Percentiles rank a stretch among this genome's conserved stretches.
These are phyloP conservation scores for Coelastrella sp. DNA, from an alignment of 139 green algal species.

Conservation along the genomic window DNA sequence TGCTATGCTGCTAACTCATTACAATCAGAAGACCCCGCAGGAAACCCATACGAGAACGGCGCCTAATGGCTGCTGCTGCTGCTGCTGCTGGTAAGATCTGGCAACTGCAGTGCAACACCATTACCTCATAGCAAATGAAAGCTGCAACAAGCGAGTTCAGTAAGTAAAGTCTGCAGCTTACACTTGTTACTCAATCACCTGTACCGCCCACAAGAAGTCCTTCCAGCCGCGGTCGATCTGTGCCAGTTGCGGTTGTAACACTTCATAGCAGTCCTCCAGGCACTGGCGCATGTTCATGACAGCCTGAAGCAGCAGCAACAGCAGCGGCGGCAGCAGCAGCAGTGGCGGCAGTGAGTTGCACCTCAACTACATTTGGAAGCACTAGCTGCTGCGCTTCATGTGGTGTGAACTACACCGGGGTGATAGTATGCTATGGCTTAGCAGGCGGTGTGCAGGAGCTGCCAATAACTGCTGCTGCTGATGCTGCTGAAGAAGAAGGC, in stretches of 20 bases:
- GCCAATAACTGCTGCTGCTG: too few relatives aligned
- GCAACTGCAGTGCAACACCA: neutral
- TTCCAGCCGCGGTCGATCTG: constrained; percentile 45
- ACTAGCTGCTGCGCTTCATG: constrained; percentile 41
- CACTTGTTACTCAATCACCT: constrained; percentile 24
- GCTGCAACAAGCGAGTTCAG: too few relatives aligned
- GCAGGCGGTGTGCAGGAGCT: too few relatives aligned
- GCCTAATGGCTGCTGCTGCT: too few relatives aligned
- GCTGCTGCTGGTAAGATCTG: too few relatives aligned
- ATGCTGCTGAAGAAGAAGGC: too few relatives aligned
- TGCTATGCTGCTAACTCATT: too few relatives aligned
- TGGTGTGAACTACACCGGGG: constrained; percentile 35
- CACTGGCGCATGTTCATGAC: neutral
- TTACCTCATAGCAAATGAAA: too few relatives aligned
- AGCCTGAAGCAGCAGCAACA: constrained; percentile 10
- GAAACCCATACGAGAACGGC: too few relatives aligned
- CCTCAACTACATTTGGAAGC: constrained; percentile 15
- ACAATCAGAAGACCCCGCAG: too few relatives aligned
- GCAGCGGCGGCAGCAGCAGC: neutral
- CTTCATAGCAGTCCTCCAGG: constrained; percentile 47
- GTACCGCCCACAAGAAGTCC: constrained; percentile 62
- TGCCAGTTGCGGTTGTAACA: constrained; percentile 44
- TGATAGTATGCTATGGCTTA: neutral
- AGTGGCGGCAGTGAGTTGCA: neutral
- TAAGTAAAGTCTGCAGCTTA: too few relatives aligned